Base-by-base conservation (phyloP, 2,329 filamentous ascomycete species). In the Fusarium brachygibbosum region DNA sequence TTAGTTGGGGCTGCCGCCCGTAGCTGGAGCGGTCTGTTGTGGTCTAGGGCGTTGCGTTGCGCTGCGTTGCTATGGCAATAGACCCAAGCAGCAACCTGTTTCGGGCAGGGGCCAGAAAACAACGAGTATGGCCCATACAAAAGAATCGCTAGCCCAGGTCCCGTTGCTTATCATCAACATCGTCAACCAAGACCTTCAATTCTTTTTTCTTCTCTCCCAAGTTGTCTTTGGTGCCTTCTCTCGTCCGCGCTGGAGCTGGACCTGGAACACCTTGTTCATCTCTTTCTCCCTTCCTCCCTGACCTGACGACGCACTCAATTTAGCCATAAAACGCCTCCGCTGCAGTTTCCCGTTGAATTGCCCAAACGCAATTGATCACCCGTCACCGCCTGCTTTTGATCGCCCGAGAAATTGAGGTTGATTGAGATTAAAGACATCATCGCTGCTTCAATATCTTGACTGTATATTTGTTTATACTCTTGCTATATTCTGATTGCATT, bases 151-250 rank as follows among this genome's bases (percentile, higher is more conserved):
- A 63, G 58, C 60, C 60, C 60, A 63, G 60, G 41, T 63, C 50
- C 46, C 19, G 63, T 67, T 35, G 41, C 66, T 51, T 50, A 61
- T 50, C 59, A 58, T 59, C 57, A 48, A 57, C 64, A 61, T 67
- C 58, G 54, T 63, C 60, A 74, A 69, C 68, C 68, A 68, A 68
- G 57, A 67, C 59, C 59, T 71, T 69, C 54, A 60, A 68, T 71
- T 70, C 66, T 60, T 59, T 66, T 46, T 46, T 46, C 55, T 45
- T 52, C 50, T 45, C 56, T 63, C 67, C 66, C 45, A 42, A 58
- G 50, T 66, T 62, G 57, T 53, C 63, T 51, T 66, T 63, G 62
- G 58, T 63, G 67, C 58, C 58, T 65, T 69, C 59, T 65, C 60
- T 60, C 50, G 68, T 74, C 58, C 61, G 48, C 40, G 59, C 56